A percentile compares a stretch with the other conserved stretches of the same genome.
Conservation (phyloP, 169 alveolate species). For the Plasmodium knowlesi region DNA sequence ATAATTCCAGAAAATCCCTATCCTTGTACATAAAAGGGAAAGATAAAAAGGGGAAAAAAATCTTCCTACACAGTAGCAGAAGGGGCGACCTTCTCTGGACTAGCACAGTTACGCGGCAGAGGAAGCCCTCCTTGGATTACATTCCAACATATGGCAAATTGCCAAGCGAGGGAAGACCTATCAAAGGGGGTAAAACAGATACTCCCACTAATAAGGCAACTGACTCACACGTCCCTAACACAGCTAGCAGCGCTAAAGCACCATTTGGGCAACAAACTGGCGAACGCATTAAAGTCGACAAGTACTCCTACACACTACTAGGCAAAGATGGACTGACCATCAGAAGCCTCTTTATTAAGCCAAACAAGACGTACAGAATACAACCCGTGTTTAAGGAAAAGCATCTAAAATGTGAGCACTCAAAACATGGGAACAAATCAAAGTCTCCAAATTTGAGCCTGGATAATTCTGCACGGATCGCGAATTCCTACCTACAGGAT, state of each 20-base stretch:
- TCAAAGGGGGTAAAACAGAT: background rate
- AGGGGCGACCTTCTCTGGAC: background rate
- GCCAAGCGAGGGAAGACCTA: background rate
- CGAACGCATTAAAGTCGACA: constrained; percentile 10
- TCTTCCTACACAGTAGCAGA: constrained; percentile 1
- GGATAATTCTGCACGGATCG: background rate
- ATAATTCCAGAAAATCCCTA: background rate
- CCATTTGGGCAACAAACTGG: background rate
- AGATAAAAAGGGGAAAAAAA: background rate
- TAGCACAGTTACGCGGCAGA: background rate
- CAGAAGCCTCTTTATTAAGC: constrained; percentile 33
- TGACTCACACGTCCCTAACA: background rate
- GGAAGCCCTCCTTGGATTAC: background rate
- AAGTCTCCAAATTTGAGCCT: background rate
- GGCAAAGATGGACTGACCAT: constrained; percentile 23
- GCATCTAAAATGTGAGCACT: background rate
- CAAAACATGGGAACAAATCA: background rate
- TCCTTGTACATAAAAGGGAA: constrained; percentile 15
- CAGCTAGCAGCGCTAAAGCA: too few relatives aligned
- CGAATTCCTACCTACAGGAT: background rate
- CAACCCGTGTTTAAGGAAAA: constrained; percentile 37
- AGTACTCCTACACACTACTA: constrained; percentile 32
- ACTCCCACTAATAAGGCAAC: background rate
- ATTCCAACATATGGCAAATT: background rate
- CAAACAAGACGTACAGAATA: constrained; percentile 20